These are phyloP conservation scores for Setaria viridis DNA, from an alignment of 202 grass and related monocot genomes.

Conservation along the genomic window DNA sequence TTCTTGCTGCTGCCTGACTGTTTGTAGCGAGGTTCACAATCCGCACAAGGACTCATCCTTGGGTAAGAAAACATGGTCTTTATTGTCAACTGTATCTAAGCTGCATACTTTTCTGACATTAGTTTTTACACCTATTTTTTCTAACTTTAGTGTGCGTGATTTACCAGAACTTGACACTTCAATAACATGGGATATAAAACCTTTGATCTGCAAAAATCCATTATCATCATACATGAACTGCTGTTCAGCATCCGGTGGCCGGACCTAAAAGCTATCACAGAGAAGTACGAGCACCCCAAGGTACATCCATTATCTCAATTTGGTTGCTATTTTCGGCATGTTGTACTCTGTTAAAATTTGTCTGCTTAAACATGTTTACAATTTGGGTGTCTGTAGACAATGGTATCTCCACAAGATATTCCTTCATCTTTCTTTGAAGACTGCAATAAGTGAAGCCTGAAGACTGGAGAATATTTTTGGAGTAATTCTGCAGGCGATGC, in stretches of 20 bases:
- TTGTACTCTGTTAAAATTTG: too few species aligned
- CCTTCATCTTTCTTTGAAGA: too few species aligned
- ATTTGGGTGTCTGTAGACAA: too few species aligned
- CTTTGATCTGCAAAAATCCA: conserved; percentile 44
- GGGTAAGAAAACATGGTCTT: conserved; percentile 41
- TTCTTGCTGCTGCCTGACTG: conserved; percentile 58
- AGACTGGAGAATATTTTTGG: too few species aligned
- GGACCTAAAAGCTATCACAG: conserved; percentile 6
- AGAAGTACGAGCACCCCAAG: conserved; percentile 18
- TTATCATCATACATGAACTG: conserved; percentile 49
- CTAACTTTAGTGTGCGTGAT: conserved; percentile 15
- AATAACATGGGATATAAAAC: conserved; percentile 50
- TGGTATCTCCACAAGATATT: too few species aligned
- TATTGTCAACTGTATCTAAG: neutral
- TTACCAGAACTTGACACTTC: conserved; percentile 51
- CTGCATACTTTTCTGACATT: conserved; percentile 13
- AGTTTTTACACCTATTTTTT: conserved; percentile 17
- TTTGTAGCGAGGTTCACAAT: conserved; percentile 61
- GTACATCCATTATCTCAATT: neutral
- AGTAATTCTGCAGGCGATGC: too few species aligned
- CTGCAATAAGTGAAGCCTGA: too few species aligned
- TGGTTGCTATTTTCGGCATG: neutral
- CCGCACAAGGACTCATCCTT: conserved; percentile 52
- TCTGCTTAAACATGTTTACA: too few species aligned
- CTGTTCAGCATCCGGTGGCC: conserved; percentile 30